phyloP scores from a whole-genome alignment of 2,329 filamentous ascomycete genomes.

The Penicillium sp. region DNA sequence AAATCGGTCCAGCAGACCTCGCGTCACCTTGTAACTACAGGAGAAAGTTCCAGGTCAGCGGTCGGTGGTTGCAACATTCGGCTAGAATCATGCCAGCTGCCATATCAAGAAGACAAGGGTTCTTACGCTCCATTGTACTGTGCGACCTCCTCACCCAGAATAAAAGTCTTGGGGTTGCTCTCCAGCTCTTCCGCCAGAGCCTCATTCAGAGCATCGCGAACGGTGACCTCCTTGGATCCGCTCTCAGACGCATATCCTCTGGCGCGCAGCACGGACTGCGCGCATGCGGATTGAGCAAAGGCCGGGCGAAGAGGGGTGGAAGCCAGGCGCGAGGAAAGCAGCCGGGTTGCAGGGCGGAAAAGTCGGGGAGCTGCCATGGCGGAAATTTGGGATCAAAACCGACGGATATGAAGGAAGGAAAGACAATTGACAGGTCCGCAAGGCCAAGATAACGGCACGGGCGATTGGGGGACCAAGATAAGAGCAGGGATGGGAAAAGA shows the following conservation, averaged over 20 bases:
- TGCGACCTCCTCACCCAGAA: conserved; percentile 95
- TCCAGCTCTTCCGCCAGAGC: conserved; percentile 97
- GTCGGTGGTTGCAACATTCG: too few species aligned
- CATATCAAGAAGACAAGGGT: too few species aligned
- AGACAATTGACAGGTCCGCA: conserved; percentile 16
- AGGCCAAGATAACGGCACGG: conserved; percentile 12
- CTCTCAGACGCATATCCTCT: conserved; percentile 53
- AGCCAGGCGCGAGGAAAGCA: conserved; percentile 52
- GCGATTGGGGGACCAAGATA: conserved; percentile 14
- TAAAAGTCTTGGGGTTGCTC: conserved; percentile 86
- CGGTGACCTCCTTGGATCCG: conserved; percentile 85
- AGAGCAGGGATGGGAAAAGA: conserved; percentile 9
- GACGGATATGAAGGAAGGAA: conserved; percentile 15
- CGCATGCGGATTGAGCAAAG: conserved; percentile 47
- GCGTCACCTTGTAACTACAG: conserved; percentile 89
- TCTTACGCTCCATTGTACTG: conserved; percentile 93
- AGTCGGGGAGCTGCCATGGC: conserved; percentile 57
- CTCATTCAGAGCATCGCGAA: conserved; percentile 95
- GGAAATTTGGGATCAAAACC: conserved; percentile 46
- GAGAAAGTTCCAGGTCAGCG: conserved; percentile 34
- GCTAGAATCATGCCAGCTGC: too few species aligned
- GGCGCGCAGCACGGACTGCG: conserved; percentile 44
- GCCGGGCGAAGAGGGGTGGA: conserved; percentile 49
- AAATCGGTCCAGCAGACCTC: conserved; percentile 93
- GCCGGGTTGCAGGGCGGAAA: conserved; percentile 58